Base-by-base conservation (phyloP, 148 eudicot genomes). In the Chenopodium formosanum region DNA sequence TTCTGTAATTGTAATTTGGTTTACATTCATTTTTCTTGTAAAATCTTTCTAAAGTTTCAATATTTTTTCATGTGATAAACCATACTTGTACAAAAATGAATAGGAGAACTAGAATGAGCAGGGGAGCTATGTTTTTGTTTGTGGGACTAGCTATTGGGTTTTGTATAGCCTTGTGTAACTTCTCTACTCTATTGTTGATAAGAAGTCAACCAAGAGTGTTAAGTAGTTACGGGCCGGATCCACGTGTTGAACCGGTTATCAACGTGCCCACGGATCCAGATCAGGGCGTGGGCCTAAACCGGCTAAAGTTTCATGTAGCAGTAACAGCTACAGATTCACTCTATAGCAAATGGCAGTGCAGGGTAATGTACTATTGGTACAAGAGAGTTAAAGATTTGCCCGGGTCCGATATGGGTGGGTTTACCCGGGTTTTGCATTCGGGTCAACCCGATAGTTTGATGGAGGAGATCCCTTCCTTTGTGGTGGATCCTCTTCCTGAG, bases 281-380 rank as follows among this genome's bases (percentile, higher is more conserved):
- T 9, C 52, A 48, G 52, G 52, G 13, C 13, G 14, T 10, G 2
- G 52, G 19, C 62, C 7, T 4, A 13, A 56, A 40, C 79, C 77
- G 63, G 62, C 62, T 13, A 60, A 83, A 72, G 64, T 89, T 78
- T 53, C 91, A 89, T 77, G 88, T 89, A 10, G 91, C 81, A 19
- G 86, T 89, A 0, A 89, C 91, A 2, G 91, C 91, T 0, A 58
- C 86, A 0, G 81, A 74, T 73, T 62, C 80, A 6, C 44, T 83
- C 3, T 89, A 89, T 52, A 85, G 88, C 83, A 81, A 85, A 74
- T 89, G 91, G 91, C 91, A 89, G 75, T 86, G 88, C 44, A 76
- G 91, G 80, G 60, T 89, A n/a, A 86, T 89, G 89, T 89, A 89
- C 64, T 89, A 89, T 52, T 89, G 89, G 88, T 86, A 89, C 47